These are phyloP conservation scores for Colletotrichum gloeosporioides DNA, from an alignment of 2,329 filamentous ascomycete genomes.

Conservation along the genomic window DNA sequence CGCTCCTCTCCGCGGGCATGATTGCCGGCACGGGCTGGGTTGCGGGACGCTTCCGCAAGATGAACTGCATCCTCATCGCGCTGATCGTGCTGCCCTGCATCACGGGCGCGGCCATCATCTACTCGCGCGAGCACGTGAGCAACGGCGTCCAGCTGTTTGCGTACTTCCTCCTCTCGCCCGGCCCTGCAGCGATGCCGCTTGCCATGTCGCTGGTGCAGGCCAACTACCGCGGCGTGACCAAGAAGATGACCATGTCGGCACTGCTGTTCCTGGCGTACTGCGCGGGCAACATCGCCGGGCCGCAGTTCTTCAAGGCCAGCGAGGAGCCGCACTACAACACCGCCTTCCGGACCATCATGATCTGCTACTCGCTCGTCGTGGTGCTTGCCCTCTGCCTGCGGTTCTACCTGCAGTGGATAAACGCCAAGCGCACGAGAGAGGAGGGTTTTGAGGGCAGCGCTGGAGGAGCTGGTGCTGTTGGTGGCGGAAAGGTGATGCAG, in stretches of 20 bases:
- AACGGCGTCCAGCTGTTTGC: constrained; percentile 57
- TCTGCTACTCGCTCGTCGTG: constrained; percentile 60
- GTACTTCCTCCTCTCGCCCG: constrained; percentile 62
- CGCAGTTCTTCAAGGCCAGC: constrained; percentile 56
- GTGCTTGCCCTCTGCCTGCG: constrained; percentile 47
- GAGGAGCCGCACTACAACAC: constrained; percentile 59
- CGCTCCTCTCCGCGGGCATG: constrained; percentile 51
- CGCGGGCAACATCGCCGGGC: constrained; percentile 60
- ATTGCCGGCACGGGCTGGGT: constrained; percentile 57
- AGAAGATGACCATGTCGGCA: constrained; percentile 65
- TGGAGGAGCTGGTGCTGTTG: constrained; percentile 44
- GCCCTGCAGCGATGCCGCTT: constrained; percentile 59
- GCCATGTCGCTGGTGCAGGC: constrained; percentile 59
- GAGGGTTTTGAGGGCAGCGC: constrained; percentile 53
- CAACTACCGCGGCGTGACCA: constrained; percentile 62
- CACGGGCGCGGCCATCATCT: constrained; percentile 58
- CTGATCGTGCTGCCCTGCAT: constrained; percentile 56
- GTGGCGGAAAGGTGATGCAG: constrained; percentile 38
- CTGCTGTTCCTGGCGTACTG: constrained; percentile 62
- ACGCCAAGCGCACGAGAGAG: constrained; percentile 42
- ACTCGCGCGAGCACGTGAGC: constrained; percentile 44
- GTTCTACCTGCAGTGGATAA: constrained; percentile 52
- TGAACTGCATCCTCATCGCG: constrained; percentile 58
- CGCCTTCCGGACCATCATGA: constrained; percentile 60
- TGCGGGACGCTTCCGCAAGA: constrained; percentile 54